Evolutionary conservation across 176 grass and related monocot species (phyloP), one percentile per base, ranked within the genome.

Genomic region (Avena atlantica): DNA sequence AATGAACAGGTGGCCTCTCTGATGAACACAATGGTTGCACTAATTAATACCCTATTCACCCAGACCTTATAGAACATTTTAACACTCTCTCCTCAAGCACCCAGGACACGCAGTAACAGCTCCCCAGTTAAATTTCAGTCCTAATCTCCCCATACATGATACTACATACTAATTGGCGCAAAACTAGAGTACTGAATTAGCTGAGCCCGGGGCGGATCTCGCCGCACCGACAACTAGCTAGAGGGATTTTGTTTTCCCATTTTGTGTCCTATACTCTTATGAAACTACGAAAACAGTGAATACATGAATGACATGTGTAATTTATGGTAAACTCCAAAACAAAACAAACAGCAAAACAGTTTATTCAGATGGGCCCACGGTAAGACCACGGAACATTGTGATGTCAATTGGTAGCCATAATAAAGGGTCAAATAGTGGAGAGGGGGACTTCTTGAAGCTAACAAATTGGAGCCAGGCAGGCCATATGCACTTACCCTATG

Each of bases 131-230:
- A 63, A 15, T 72, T 57, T 12, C 9, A 1, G 29, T 19, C 65
- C 19, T 47, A 65, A 48, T 8, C 45, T 13, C n/a, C 52, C 23
- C 31, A 0, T 5, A 11, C n/a, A 16, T 17, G 15, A 42, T 34
- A 34, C 31, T 7, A 60, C 29, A 70, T 10, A 42, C 86, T 55
- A 82, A 78, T 78, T 77, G 51, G 50, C 29, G 31, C 56, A 27
- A 42, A 56, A 81, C 66, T 72, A 82, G 81, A 89, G 77, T 34
- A 86, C 29, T n/a, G 2, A 66, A 86, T 23, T 9, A 68, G 64
- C 70, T 67, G 57, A 48, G 16, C 14, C 78, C 44, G 52, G 19
- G 58, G 57, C 71, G 84, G 85, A 90, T 93, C 91, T 81, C 87
- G n/a, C 21, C 57, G 69, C 80, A 76, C 61, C 50, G 24, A 80